Percentiles rank a stretch among this genome's conserved stretches.
Evolutionary conservation across 345 rosid genomes (phyloP).

Genomic region (Eucalyptus curtisii): DNA sequence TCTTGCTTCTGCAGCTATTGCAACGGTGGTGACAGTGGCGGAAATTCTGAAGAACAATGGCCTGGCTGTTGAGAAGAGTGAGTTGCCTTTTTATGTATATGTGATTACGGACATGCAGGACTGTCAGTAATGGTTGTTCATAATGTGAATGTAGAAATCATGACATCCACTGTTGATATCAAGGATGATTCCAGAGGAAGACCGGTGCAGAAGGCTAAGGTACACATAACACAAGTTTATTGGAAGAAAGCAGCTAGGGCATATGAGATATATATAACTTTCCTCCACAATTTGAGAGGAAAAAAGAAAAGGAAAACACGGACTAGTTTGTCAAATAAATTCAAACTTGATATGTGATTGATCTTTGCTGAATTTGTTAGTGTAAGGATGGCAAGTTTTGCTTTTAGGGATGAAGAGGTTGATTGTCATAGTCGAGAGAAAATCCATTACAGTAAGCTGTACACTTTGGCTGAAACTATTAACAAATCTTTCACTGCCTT

Average conservation of each 20-base stretch:
- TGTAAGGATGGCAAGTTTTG: not conserved
- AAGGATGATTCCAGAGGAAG: conserved; percentile 35
- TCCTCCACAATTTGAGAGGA: not conserved
- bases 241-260: not conserved
- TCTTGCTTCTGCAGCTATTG: conserved; percentile 30
- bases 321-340: not conserved
- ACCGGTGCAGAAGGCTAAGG: conserved; percentile 59
- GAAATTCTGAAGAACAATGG: conserved; percentile 75
- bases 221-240: not conserved
- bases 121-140: not conserved
- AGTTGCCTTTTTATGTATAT: not conserved
- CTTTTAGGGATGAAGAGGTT: not conserved
- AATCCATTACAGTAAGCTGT: not conserved
- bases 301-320: not conserved
- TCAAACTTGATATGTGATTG: not conserved
- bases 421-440: not conserved
- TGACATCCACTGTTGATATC: conserved; percentile 34
- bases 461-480: not conserved
- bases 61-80: conserved; percentile 55
- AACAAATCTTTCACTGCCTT: not conserved
- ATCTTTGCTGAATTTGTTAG: not conserved
- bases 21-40: conserved; percentile 68
- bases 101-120: not conserved
- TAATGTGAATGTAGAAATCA: conserved; percentile 15
- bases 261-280: not conserved